A percentile compares a stretch with the other conserved stretches of the same genome.
Evolutionary conservation across 2,329 filamentous ascomycete genomes (phyloP).

Genomic region (Aureobasidium musti): DNA sequence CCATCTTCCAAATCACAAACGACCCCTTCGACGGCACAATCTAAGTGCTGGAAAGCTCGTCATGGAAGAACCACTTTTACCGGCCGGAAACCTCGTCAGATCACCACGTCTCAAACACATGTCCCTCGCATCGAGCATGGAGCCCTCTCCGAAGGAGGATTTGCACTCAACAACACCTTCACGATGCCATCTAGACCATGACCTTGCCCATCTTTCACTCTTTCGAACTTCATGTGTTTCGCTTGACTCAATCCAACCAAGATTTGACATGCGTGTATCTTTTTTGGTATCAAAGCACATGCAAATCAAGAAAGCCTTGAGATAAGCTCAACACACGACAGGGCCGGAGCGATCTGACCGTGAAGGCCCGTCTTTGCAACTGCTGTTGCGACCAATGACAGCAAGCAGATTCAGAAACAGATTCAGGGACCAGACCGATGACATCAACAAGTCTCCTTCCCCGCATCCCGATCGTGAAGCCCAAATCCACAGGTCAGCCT

Average conservation of each 20-base stretch:
- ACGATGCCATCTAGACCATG: neutral
- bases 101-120: slow-evolving; percentile 2
- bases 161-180: neutral
- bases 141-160: neutral
- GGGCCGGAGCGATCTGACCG: slow-evolving; percentile 5
- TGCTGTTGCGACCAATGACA: slow-evolving; percentile 5
- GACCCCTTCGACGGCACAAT: neutral
- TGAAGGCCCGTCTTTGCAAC: neutral
- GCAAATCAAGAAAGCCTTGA: neutral
- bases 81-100: slow-evolving; percentile 4
- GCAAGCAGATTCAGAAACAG: neutral
- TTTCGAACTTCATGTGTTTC: neutral
- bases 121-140: slow-evolving; percentile 1
- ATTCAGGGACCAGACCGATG: slow-evolving; percentile 24
- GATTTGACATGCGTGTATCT: slow-evolving; percentile 22
- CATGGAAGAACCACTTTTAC: slow-evolving; percentile 10
- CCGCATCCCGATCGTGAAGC: slow-evolving; percentile 19
- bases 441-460: slow-evolving; percentile 24
- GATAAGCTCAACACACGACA: slow-evolving; percentile 21
- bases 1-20: slow-evolving; percentile 6
- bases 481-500: slow-evolving; percentile 1
- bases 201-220: neutral
- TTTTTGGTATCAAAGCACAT: slow-evolving; percentile 23
- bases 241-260: neutral
- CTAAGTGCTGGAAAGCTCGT: neutral